A percentile compares a stretch with the other conserved stretches of the same genome.
These are phyloP conservation scores for Leccinum pellstonianum DNA, from an alignment of 768 basidiomycete genomes.

Conservation along the genomic window DNA sequence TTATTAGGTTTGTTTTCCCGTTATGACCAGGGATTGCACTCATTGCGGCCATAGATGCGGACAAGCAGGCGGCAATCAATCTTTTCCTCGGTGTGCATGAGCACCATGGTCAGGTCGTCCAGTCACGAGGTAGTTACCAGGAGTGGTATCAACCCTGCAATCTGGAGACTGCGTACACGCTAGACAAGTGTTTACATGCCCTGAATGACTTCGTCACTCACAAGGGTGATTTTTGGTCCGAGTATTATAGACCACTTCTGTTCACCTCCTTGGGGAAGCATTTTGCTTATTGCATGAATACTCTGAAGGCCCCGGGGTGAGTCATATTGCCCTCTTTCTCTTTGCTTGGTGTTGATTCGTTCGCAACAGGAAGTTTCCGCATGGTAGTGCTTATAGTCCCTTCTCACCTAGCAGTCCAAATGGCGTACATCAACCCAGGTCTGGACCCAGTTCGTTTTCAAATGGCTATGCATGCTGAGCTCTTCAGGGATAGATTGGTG, in stretches of 20 bases:
- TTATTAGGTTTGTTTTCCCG: constrained; percentile 58
- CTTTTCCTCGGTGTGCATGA: constrained; percentile 85
- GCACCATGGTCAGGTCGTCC: constrained; percentile 49
- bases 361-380: constrained; percentile 59
- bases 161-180: constrained; percentile 63
- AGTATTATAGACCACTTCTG: constrained; percentile 82
- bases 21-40: neutral
- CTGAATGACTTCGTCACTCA: constrained; percentile 58
- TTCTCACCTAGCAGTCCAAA: constrained; percentile 60
- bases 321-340: neutral
- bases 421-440: constrained; percentile 40
- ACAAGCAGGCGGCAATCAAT: constrained; percentile 97
- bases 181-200: constrained; percentile 62
- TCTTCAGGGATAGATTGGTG: constrained; percentile 51
- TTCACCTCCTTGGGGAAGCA: constrained; percentile 87
- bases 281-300: constrained; percentile 93
- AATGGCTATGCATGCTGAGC: constrained; percentile 15
- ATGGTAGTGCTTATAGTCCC: constrained; percentile 69
- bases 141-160: constrained; percentile 81
- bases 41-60: constrained; percentile 62
- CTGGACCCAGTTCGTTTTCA: constrained; percentile 17
- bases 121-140: constrained; percentile 69
- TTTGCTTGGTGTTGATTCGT: neutral
- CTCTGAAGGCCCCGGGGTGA: constrained; percentile 78
- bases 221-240: constrained; percentile 79